Evolutionary conservation across 495 filamentous ascomycete genomes (phyloP).

Genomic region (Rusavskia elegans): DNA sequence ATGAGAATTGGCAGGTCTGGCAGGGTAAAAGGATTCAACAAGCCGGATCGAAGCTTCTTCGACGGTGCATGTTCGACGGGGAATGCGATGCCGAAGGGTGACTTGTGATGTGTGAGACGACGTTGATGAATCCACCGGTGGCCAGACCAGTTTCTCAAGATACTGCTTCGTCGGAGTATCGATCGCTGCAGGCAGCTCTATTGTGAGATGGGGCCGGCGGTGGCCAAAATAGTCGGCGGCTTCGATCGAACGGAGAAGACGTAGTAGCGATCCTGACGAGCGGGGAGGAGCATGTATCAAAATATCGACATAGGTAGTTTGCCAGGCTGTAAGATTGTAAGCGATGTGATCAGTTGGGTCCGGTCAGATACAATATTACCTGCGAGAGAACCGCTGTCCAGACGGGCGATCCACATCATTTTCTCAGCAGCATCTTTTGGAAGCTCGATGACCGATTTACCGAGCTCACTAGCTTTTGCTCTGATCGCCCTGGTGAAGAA

Average conservation of each 20-base stretch:
- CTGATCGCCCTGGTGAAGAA: constrained; percentile 40
- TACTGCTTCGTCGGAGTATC: constrained; percentile 44
- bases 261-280: constrained; percentile 53
- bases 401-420: constrained; percentile 58
- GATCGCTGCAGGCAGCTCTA: constrained; percentile 57
- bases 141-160: constrained; percentile 47
- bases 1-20: constrained; percentile 42
- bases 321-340: constrained; percentile 44
- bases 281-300: constrained; percentile 54
- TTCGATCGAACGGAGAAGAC: constrained; percentile 55
- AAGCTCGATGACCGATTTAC: constrained; percentile 47
- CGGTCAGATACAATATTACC: constrained; percentile 25
- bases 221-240: constrained; percentile 57
- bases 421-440: constrained; percentile 39
- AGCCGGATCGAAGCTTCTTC: constrained; percentile 53
- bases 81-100: constrained; percentile 56
- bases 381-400: constrained; percentile 55
- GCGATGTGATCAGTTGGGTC: neutral
- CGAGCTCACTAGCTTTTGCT: constrained; percentile 23
- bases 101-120: constrained; percentile 27
- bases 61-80: constrained; percentile 32
- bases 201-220: constrained; percentile 49
- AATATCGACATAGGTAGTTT: constrained; percentile 56
- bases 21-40: constrained; percentile 70
- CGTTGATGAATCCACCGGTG: constrained; percentile 28